Base-by-base conservation (phyloP, 495 filamentous ascomycete genomes). In the Podospora tetraspora region DNA sequence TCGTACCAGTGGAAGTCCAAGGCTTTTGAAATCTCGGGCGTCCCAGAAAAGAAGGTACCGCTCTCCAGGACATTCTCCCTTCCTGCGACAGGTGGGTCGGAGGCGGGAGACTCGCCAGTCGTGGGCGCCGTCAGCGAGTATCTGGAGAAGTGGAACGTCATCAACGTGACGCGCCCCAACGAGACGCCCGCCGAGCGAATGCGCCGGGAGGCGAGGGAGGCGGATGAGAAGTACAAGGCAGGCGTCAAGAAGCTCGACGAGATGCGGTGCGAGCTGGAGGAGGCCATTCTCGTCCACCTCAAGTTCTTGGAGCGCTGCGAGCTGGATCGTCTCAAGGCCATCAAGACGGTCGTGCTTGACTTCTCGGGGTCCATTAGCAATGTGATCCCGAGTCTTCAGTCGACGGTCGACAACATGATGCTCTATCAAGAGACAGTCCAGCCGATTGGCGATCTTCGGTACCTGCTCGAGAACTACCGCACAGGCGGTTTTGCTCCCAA, bases 291-390 rank as follows among this genome's bases (percentile, higher is more conserved):
- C 68, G 85, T 92, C 32, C 93, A 98, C 71, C 83, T 99, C 65
- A 93, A 88, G 74, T 98, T 97, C 79, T 92, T 99, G 86, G 95
- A 99, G 82, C 93, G 94, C 70, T 99, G 95, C 76, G 95, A 99
- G 79, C 81, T 97, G 56, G 95, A 99, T 77, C 87, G 95, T 58
- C 85, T 99, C 56, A 97, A 96, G 83, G 95, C 95, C 23, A 97
- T 98, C 81, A 98, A 98, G 83, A 91, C 95, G 24, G 95, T 99
- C 23, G 89, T 99, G 64, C 85, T 99, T 34, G 95, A 99, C 79
- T 98, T 98, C 79, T 97, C 96, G 23, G 96, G 95, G 19, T 93
- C 95, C 27, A 92, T 99, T 78, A 95, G 94, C 84, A 98, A 99
- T 72, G 94, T 97, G 72, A 98, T 99, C 72, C 96, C 95, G 19